phyloP scores from a whole-genome alignment of 495 filamentous ascomycete genomes.

The Pseudevernia furfuracea region DNA sequence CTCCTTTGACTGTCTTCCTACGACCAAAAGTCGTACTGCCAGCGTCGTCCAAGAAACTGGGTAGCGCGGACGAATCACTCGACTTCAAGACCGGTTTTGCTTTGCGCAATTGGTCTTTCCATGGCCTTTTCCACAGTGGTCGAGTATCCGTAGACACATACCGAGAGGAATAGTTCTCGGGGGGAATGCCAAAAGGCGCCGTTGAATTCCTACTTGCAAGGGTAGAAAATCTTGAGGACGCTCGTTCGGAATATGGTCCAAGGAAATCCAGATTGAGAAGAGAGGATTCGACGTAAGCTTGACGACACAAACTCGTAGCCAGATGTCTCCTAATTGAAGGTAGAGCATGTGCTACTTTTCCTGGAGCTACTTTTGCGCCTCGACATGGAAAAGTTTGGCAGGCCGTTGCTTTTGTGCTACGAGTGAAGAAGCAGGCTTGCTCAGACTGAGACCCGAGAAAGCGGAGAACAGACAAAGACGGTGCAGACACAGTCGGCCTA shows the following conservation, averaged over 20 bases:
- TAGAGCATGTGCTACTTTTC: neutral
- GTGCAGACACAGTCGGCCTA: slow-evolving; percentile 30
- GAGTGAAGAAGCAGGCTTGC: slow-evolving; percentile 42
- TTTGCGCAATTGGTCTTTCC: slow-evolving; percentile 35
- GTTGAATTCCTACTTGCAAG: neutral
- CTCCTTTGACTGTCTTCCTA: slow-evolving; percentile 58
- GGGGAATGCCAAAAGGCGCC: neutral
- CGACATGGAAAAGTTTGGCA: neutral
- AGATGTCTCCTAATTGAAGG: slow-evolving; percentile 27
- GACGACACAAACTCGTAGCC: slow-evolving; percentile 22
- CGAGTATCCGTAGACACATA: slow-evolving; percentile 38
- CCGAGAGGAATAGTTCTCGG: slow-evolving; percentile 29
- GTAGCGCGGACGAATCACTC: slow-evolving; percentile 45
- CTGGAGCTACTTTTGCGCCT: neutral
- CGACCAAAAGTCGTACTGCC: slow-evolving; percentile 47
- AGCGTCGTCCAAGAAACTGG: slow-evolving; percentile 42
- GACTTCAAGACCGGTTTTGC: slow-evolving; percentile 27
- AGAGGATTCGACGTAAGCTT: slow-evolving; percentile 35
- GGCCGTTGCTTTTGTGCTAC: slow-evolving; percentile 25
- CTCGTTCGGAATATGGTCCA: slow-evolving; percentile 29
- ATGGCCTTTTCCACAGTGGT: slow-evolving; percentile 51
- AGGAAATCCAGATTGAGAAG: slow-evolving; percentile 40
- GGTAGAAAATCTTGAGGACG: slow-evolving; percentile 14
- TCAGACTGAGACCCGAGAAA: slow-evolving; percentile 57
- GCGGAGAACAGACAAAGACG: slow-evolving; percentile 52